These are phyloP conservation scores for Kluyveromyces aestuarii DNA, from an alignment of 805 yeast genomes.

Conservation along the genomic window DNA sequence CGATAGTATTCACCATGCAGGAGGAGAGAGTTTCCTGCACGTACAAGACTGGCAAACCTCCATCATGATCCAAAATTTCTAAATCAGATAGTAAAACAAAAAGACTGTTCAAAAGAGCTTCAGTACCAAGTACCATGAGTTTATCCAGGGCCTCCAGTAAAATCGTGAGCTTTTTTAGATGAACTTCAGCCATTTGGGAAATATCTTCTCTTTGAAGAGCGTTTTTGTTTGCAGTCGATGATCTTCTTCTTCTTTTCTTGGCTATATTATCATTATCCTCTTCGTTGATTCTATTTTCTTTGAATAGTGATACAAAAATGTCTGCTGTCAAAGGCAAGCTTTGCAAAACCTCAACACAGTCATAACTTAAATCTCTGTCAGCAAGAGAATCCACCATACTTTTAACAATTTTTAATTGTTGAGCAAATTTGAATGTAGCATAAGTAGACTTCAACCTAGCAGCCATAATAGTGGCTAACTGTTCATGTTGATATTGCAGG, in stretches of 20 bases:
- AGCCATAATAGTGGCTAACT: conserved; percentile 40
- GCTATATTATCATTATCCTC: conserved; percentile 38
- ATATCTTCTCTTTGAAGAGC: conserved; percentile 61
- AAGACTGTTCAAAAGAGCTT: conserved; percentile 40
- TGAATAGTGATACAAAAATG: conserved; percentile 49
- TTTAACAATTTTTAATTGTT: conserved; percentile 48
- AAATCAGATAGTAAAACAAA: conserved; percentile 63
- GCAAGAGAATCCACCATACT: conserved; percentile 49
- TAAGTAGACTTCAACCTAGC: conserved; percentile 48
- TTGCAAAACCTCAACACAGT: conserved; percentile 45
- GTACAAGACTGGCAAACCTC: conserved; percentile 82
- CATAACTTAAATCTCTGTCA: conserved; percentile 37
- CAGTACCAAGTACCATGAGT: conserved; percentile 24
- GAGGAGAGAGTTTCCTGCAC: conserved; percentile 86
- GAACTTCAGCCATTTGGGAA: conserved; percentile 65
- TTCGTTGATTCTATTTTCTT: conserved; percentile 47
- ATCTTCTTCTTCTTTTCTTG: conserved; percentile 70
- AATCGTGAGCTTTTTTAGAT: conserved; percentile 67
- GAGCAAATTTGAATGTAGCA: conserved; percentile 44
- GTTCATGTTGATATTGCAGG: conserved; percentile 37
- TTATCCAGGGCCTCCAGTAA: conserved; percentile 72
- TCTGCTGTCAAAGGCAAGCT: conserved; percentile 45
- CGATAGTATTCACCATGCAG: conserved; percentile 67
- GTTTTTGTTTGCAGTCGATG: conserved; percentile 68
- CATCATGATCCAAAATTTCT: conserved; percentile 82